A percentile compares a stretch with the other conserved stretches of the same genome.
Evolutionary conservation across 2,329 filamentous ascomycete species (phyloP).

Genomic region (Penicillium sp.): DNA sequence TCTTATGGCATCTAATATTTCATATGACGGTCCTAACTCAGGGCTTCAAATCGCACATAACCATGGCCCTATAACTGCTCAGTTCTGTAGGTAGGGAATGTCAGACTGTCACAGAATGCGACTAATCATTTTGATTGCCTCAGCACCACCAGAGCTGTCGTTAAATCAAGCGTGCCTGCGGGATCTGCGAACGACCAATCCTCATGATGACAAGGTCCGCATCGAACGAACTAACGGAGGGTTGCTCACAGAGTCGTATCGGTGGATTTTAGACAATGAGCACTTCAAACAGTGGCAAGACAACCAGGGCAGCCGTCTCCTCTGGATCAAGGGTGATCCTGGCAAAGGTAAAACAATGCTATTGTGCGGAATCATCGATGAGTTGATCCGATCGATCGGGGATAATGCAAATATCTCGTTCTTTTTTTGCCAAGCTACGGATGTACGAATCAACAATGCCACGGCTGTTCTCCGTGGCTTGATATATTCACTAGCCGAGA

Average conservation of each 20-base stretch:
- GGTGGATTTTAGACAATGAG: too few relatives aligned
- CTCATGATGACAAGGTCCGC: not conserved
- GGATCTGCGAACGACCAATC: not conserved
- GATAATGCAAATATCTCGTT: slow-evolving; percentile 3
- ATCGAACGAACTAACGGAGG: not conserved
- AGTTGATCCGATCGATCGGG: not conserved
- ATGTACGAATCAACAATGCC: slow-evolving; percentile 45
- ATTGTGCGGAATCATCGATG: too few relatives aligned
- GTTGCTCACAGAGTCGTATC: not conserved
- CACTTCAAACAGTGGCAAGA: too few relatives aligned
- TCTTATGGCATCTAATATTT: too few relatives aligned
- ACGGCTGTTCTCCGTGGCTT: slow-evolving; percentile 50
- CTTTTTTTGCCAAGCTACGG: slow-evolving; percentile 47
- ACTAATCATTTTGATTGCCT: too few relatives aligned
- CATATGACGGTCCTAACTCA: too few relatives aligned
- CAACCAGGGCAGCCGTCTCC: too few relatives aligned
- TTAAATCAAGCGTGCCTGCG: not conserved
- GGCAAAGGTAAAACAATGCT: not conserved
- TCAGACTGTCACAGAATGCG: too few relatives aligned
- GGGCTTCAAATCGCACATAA: too few relatives aligned
- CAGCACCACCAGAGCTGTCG: not conserved
- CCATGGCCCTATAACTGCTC: too few relatives aligned
- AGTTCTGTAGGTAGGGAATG: too few relatives aligned
- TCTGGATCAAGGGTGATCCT: too few relatives aligned
- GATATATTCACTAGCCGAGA: slow-evolving; percentile 44